phyloP scores from a whole-genome alignment of 1,139 yeast genomes.

The Waltiozyma solani region DNA sequence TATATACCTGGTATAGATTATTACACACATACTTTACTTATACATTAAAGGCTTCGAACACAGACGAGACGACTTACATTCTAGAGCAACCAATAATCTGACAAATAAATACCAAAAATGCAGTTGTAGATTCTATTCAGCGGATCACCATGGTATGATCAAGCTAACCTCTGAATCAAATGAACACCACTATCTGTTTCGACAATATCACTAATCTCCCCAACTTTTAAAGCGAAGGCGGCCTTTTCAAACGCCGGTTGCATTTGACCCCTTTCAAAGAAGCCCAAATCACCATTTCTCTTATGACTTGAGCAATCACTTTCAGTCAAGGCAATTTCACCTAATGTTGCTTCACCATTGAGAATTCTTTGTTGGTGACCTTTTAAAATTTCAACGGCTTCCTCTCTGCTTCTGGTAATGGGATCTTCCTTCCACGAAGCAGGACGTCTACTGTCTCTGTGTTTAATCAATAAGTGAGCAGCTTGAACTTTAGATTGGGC shows the following conservation, averaged over 20 bases:
- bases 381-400: slow-evolving; percentile 59
- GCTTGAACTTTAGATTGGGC: slow-evolving; percentile 56
- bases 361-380: slow-evolving; percentile 51
- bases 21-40: too few species aligned
- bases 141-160: too few species aligned
- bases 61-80: too few species aligned
- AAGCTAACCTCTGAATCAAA: slow-evolving; percentile 50
- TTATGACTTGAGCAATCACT: slow-evolving; percentile 86
- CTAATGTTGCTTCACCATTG: slow-evolving; percentile 59
- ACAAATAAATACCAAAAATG: too few species aligned
- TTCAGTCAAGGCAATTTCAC: slow-evolving; percentile 69
- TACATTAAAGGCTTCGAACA: too few species aligned
- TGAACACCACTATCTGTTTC: slow-evolving; percentile 93
- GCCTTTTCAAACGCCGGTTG: slow-evolving; percentile 91
- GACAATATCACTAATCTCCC: slow-evolving; percentile 74
- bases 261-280: slow-evolving; percentile 85
- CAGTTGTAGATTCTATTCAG: too few species aligned
- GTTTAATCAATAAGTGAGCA: slow-evolving; percentile 74
- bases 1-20: too few species aligned
- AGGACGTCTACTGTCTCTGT: slow-evolving; percentile 77
- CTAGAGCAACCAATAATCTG: too few species aligned
- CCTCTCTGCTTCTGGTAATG: slow-evolving; percentile 73
- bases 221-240: slow-evolving; percentile 70
- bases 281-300: slow-evolving; percentile 88
- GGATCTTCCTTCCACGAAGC: slow-evolving; percentile 80